Evolutionary conservation across 2,329 filamentous ascomycete species (phyloP).

Genomic region (Dichotomopilus funicola): DNA sequence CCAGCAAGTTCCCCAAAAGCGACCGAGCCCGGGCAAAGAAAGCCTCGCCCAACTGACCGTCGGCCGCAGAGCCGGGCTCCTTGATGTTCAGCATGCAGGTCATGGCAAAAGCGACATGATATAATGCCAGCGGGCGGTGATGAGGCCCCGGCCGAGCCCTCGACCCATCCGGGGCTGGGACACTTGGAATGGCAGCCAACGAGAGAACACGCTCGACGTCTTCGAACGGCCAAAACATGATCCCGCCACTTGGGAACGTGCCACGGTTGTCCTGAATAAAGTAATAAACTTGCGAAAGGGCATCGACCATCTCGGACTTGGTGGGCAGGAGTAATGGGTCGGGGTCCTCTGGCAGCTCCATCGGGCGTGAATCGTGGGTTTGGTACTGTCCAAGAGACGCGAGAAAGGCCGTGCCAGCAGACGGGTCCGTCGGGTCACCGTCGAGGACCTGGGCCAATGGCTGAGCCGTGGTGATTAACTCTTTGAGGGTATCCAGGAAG

Average conservation of each 20-base stretch:
- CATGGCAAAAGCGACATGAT: constrained; percentile 41
- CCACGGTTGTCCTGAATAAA: constrained; percentile 42
- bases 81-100: constrained; percentile 30
- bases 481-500: constrained; percentile 44
- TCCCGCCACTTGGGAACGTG: constrained; percentile 38
- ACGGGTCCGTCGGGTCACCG: background rate
- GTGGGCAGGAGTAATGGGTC: constrained; percentile 37
- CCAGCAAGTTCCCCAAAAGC: constrained; percentile 42
- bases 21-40: constrained; percentile 39
- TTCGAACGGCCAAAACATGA: constrained; percentile 41
- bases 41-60: constrained; percentile 34
- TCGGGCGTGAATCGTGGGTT: constrained; percentile 40
- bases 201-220: constrained; percentile 2
- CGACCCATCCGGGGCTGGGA: background rate
- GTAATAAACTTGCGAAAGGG: constrained; percentile 36
- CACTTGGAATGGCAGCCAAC: constrained; percentile 5
- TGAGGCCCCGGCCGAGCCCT: constrained; percentile 12
- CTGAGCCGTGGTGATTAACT: constrained; percentile 35
- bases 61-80: constrained; percentile 26
- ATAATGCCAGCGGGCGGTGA: constrained; percentile 37
- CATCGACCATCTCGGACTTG: constrained; percentile 31
- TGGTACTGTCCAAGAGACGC: constrained; percentile 40
- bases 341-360: constrained; percentile 30
- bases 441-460: constrained; percentile 12
- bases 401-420: constrained; percentile 29